Evolutionary conservation across 169 alveolate genomes (phyloP), one percentile per base, ranked within the genome.

Genomic region (Eimeria tenella): DNA sequence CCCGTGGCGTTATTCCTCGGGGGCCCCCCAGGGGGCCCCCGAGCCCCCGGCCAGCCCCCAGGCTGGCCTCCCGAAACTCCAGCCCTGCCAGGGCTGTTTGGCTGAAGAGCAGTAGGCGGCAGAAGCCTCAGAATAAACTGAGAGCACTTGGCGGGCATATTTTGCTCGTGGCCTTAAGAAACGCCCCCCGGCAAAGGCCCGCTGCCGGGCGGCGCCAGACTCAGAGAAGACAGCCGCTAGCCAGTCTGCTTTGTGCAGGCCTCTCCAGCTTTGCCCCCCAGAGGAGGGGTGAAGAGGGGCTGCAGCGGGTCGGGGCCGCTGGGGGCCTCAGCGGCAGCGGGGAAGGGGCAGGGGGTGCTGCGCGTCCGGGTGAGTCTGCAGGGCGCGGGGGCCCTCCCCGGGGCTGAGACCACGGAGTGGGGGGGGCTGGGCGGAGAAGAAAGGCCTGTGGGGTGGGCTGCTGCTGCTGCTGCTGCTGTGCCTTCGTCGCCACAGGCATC

Each of bases 321-420:
- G 21, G 42, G 9, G 75, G 25, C 42, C 75, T 21, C 31, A n/a
- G 9, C n/a, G 4, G 75, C 81, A 21, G 55, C 53, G 15, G 17
- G 6, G 13, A 49, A 13, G 31, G 31, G 23, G 63, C 86, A 75
- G 31, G 63, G 60, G 65, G 60, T 75, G 62, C 86, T 75, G 86
- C 86, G 86, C 25, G 86, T 49, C 10, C 86, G 25, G 21, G 86
- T 19, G 63, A 75, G 21, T 5, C 62, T 15, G 63, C 62, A 75
- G 86, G 86, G 31, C 8, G 17, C 23, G 15, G 65, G 49, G 3
- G 13, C 63, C 62, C 56, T 75, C 17, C 63, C 86, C 42, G 86
- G 62, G 5, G 86, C 60, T 11, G 86, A 75, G 31, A 17, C 19
- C 10, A 75, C 49, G 13, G 31, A 13, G 21, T 5, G 19, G 63